phyloP scores from a whole-genome alignment of 129 eudicot genomes.

The Flaveria sonorensis region DNA sequence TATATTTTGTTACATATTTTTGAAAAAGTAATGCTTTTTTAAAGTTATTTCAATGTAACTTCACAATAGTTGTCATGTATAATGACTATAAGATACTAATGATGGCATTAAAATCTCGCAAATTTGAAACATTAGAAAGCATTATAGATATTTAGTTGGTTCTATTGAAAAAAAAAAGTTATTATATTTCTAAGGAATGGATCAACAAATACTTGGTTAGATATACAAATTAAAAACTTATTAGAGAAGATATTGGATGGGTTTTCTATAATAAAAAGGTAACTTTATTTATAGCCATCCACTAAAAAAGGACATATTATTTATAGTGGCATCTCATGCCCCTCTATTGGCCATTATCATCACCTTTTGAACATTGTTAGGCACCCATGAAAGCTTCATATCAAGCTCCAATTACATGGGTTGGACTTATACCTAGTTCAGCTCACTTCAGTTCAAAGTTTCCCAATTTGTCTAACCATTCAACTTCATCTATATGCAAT shows the following conservation, averaged over 20 bases:
- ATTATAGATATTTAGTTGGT: background rate
- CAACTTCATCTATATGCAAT: background rate
- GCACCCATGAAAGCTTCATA: constrained; percentile 17
- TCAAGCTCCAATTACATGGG: constrained; percentile 21
- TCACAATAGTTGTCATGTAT: no score
- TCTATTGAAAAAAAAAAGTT: background rate
- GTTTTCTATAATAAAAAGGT: background rate
- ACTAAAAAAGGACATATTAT: background rate
- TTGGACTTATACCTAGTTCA: constrained; percentile 3
- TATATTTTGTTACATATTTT: no score
- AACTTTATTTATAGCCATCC: constrained; percentile 27
- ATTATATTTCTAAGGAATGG: background rate
- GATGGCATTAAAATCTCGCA: background rate
- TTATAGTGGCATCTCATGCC: constrained; percentile 39
- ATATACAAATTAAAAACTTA: constrained; percentile 2
- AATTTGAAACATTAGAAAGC: background rate
- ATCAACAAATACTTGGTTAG: background rate
- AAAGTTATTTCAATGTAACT: no score
- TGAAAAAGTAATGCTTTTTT: no score
- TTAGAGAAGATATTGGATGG: background rate
- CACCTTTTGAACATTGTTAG: constrained; percentile 23
- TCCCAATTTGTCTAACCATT: background rate
- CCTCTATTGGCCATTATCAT: constrained; percentile 26
- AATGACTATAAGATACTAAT: no score
- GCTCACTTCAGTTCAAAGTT: constrained; percentile 13